These are phyloP conservation scores for Pulicaria dysenterica DNA, from an alignment of 129 eudicot species.

Conservation along the genomic window DNA sequence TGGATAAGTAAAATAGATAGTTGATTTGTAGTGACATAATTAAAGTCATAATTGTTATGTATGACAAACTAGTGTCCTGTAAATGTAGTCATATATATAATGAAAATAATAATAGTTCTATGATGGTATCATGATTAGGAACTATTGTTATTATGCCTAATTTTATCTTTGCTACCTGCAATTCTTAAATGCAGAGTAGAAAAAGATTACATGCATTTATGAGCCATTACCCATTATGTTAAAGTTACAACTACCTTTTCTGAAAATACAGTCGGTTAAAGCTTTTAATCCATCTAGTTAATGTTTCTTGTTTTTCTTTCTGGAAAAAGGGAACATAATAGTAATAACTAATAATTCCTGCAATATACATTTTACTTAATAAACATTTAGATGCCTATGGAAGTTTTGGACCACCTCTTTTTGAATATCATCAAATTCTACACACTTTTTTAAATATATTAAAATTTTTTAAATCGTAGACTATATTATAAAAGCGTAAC, in stretches of 20 bases:
- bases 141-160: background rate
- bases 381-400: background rate
- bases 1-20: too few relatives aligned
- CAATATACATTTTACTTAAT: background rate
- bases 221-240: background rate
- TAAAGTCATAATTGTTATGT: too few relatives aligned
- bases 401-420: background rate
- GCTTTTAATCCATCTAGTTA: conserved; percentile 1
- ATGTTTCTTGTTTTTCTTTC: background rate
- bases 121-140: background rate
- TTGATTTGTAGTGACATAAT: too few relatives aligned
- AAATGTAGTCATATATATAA: background rate
- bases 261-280: background rate
- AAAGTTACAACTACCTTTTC: conserved; percentile 14
- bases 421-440: too few relatives aligned
- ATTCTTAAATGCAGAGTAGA: background rate
- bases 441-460: too few relatives aligned
- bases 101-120: background rate
- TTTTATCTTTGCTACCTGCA: conserved; percentile 3
- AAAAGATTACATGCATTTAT: conserved; percentile 15
- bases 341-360: background rate
- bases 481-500: too few relatives aligned
- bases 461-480: too few relatives aligned
- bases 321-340: background rate
- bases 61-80: background rate